Percentiles rank a stretch among this genome's conserved stretches.
These are phyloP conservation scores for Pyrenophora graminea DNA, from an alignment of 2,329 filamentous ascomycete species.

Conservation along the genomic window DNA sequence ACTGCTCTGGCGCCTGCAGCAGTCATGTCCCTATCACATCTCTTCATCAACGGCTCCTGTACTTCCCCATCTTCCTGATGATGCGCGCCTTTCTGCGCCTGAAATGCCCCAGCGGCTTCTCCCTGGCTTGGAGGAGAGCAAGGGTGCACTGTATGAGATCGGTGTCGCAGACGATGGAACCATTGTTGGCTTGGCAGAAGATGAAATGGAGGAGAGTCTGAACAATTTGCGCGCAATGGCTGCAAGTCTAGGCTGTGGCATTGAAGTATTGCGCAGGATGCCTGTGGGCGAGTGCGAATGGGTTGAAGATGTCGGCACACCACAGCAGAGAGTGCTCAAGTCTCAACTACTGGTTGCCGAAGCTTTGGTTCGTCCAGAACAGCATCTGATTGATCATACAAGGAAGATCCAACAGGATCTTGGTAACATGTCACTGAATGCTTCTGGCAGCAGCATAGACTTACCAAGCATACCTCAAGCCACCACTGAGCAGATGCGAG, in stretches of 20 bases:
- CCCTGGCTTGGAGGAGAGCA: slow-evolving; percentile 86
- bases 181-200: slow-evolving; percentile 82
- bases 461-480: slow-evolving; percentile 10
- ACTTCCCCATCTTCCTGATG: slow-evolving; percentile 74
- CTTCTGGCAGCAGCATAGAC: neutral
- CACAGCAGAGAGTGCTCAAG: slow-evolving; percentile 20
- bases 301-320: slow-evolving; percentile 54
- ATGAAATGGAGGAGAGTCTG: slow-evolving; percentile 91
- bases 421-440: neutral
- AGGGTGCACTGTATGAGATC: slow-evolving; percentile 93
- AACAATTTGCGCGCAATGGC: slow-evolving; percentile 88
- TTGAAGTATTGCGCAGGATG: slow-evolving; percentile 80
- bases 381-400: slow-evolving; percentile 30
- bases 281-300: slow-evolving; percentile 85
- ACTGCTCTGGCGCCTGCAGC: slow-evolving; percentile 89
- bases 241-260: slow-evolving; percentile 82
- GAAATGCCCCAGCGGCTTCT: slow-evolving; percentile 60
- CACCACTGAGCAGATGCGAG: slow-evolving; percentile 68
- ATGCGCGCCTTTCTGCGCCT: slow-evolving; percentile 63
- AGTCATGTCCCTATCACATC: slow-evolving; percentile 89
- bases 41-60: slow-evolving; percentile 76
- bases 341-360: slow-evolving; percentile 82
- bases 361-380: slow-evolving; percentile 75
- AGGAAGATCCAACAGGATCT: slow-evolving; percentile 15
- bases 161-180: slow-evolving; percentile 94